Conservation (phyloP, 352 stramenopile species). For the Thalassiosira hispida region DNA sequence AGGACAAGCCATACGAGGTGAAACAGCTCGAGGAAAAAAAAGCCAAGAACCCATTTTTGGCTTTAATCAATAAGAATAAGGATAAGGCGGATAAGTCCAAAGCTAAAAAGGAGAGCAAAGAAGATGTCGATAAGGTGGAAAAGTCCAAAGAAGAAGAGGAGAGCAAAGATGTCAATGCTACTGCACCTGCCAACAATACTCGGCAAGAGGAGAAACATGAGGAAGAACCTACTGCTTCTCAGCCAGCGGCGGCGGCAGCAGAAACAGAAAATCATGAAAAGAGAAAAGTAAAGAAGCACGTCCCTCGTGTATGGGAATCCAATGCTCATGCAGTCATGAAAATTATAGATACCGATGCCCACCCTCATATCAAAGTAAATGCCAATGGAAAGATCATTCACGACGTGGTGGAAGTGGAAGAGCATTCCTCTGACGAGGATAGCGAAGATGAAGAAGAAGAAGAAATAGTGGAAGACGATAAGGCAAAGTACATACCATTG, state of each 20-base stretch:
- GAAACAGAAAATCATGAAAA: conserved; percentile 6
- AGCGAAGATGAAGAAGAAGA: conserved; percentile 16
- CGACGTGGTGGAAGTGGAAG: not conserved
- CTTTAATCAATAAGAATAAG: no score
- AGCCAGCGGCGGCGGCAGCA: conserved; percentile 8
- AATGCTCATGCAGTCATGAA: conserved; percentile 39
- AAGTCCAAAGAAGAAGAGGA: conserved; percentile 12
- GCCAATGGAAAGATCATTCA: conserved; percentile 11
- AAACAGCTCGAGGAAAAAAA: conserved; percentile 3
- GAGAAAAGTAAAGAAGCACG: conserved; percentile 24
- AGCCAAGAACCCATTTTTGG: not conserved
- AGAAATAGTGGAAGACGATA: conserved; percentile 4
- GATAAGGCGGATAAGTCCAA: not conserved
- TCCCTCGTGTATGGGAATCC: conserved; percentile 39
- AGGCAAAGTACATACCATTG: conserved; percentile 26
- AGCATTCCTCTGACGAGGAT: conserved; percentile 26
- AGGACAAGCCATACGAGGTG: conserved; percentile 7
- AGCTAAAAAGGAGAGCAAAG: conserved; percentile 3
- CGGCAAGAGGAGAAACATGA: not conserved
- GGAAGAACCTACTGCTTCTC: not conserved
- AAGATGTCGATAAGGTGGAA: not conserved
- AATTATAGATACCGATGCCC: conserved; percentile 31
- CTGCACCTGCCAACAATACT: not conserved
- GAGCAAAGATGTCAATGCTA: conserved; percentile 5
- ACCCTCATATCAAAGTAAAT: conserved; percentile 15